Conservation (phyloP, 108 stramenopile species). For the Tribonema minus region DNA sequence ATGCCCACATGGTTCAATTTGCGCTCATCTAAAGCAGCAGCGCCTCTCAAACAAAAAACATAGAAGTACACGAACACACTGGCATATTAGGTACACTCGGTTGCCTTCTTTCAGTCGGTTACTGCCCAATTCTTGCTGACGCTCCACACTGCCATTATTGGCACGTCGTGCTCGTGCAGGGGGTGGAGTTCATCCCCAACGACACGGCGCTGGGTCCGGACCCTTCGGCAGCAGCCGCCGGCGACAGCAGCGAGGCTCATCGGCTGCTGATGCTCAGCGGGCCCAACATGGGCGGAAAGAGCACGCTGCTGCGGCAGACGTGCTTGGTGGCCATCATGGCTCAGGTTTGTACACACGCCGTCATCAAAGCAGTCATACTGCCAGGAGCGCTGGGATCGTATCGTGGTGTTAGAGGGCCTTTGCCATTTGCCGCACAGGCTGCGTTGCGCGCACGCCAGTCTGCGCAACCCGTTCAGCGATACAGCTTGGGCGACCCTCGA, state of each 20-base stretch:
- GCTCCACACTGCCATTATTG: no score
- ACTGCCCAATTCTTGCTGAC: no score
- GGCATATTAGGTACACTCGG: no score
- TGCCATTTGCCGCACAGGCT: background rate
- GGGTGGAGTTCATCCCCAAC: constrained; percentile 87
- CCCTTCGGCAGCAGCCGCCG: background rate
- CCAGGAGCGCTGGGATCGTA: background rate
- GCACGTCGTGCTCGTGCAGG: background rate
- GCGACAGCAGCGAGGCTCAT: constrained; percentile 6
- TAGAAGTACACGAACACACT: no score
- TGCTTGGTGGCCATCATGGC: constrained; percentile 92
- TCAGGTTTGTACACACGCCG: constrained; percentile 55
- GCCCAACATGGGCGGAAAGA: constrained; percentile 98
- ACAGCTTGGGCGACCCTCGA: no score
- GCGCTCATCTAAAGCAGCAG: no score
- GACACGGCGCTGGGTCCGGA: constrained; percentile 61
- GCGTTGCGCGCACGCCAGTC: no score
- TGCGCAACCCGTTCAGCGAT: no score
- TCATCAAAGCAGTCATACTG: background rate
- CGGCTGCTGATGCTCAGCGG: constrained; percentile 81
- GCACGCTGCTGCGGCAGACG: constrained; percentile 91
- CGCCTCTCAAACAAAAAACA: no score
- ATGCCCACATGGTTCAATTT: no score
- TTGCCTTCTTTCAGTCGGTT: no score
- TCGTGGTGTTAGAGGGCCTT: background rate